phyloP scores from a whole-genome alignment of 2,329 filamentous ascomycete species.

The Zymoseptoria passerinii region DNA sequence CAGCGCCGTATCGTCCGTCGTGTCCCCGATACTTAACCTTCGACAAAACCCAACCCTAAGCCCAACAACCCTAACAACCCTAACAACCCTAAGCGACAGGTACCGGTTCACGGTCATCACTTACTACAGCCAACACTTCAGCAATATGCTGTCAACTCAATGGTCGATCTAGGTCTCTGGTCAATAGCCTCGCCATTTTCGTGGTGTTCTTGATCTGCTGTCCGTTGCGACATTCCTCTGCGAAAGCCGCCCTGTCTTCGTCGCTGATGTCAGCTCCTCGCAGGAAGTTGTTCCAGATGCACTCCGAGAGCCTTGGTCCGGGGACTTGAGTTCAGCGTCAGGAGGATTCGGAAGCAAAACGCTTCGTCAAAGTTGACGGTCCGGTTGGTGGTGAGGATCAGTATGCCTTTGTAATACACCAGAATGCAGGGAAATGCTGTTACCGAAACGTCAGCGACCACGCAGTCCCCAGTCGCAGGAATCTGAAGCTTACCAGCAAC shows the following conservation, averaged over 20 bases:
- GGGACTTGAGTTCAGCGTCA: slow-evolving; percentile 21
- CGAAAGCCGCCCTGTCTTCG: slow-evolving; percentile 6
- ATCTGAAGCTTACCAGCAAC: slow-evolving; percentile 6
- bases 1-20: too few relatives aligned
- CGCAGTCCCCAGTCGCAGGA: too few relatives aligned
- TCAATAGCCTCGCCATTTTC: slow-evolving; percentile 14
- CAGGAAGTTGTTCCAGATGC: slow-evolving; percentile 17
- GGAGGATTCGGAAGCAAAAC: slow-evolving; percentile 28
- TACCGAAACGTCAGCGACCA: slow-evolving; percentile 2
- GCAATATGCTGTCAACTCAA: not conserved
- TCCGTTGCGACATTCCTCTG: slow-evolving; percentile 8
- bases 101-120: not conserved
- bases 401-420: slow-evolving; percentile 30
- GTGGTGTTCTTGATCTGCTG: slow-evolving; percentile 16
- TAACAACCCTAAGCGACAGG: not conserved
- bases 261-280: slow-evolving; percentile 2
- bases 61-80: too few relatives aligned
- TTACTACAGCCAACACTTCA: slow-evolving; percentile 1
- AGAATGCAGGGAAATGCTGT: slow-evolving; percentile 8
- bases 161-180: slow-evolving; percentile 3
- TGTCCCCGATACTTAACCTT: too few relatives aligned
- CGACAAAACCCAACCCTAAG: not conserved
- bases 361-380: slow-evolving; percentile 31
- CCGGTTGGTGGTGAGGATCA: slow-evolving; percentile 35
- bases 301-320: slow-evolving; percentile 16